Evolutionary conservation across 2,329 filamentous ascomycete genomes (phyloP).

Genomic region (Beauveria medogensis): DNA sequence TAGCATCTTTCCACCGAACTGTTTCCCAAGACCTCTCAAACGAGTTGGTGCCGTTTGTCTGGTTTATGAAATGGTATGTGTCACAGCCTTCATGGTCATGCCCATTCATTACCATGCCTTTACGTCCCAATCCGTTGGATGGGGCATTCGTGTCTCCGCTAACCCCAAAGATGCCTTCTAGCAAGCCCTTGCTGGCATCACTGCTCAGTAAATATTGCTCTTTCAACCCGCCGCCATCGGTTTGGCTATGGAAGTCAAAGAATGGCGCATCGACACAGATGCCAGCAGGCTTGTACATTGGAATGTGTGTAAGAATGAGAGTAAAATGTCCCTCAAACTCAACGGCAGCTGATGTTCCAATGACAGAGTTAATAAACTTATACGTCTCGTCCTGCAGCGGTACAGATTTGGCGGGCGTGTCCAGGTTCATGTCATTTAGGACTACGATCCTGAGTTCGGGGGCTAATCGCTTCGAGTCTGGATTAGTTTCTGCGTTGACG

Average conservation of each 20-base stretch:
- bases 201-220: slow-evolving; percentile 87
- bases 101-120: slow-evolving; percentile 77
- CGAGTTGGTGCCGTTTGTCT: slow-evolving; percentile 35
- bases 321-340: slow-evolving; percentile 62
- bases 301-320: slow-evolving; percentile 84
- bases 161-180: slow-evolving; percentile 79
- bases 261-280: slow-evolving; percentile 78
- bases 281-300: slow-evolving; percentile 73
- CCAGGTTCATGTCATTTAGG: slow-evolving; percentile 89
- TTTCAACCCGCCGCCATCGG: slow-evolving; percentile 63
- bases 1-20: slow-evolving; percentile 38
- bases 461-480: slow-evolving; percentile 37
- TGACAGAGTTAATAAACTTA: slow-evolving; percentile 63
- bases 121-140: slow-evolving; percentile 56
- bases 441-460: slow-evolving; percentile 76
- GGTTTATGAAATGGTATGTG: slow-evolving; percentile 72
- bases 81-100: slow-evolving; percentile 96
- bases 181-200: slow-evolving; percentile 63
- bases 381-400: slow-evolving; percentile 71
- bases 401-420: slow-evolving; percentile 63
- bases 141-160: slow-evolving; percentile 52
- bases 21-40: slow-evolving; percentile 43
- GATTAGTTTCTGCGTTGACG: slow-evolving; percentile 34
- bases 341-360: slow-evolving; percentile 53
- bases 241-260: slow-evolving; percentile 65